Evolutionary conservation across 345 rosid species (phyloP).

Genomic region (Kandelia obovata): DNA sequence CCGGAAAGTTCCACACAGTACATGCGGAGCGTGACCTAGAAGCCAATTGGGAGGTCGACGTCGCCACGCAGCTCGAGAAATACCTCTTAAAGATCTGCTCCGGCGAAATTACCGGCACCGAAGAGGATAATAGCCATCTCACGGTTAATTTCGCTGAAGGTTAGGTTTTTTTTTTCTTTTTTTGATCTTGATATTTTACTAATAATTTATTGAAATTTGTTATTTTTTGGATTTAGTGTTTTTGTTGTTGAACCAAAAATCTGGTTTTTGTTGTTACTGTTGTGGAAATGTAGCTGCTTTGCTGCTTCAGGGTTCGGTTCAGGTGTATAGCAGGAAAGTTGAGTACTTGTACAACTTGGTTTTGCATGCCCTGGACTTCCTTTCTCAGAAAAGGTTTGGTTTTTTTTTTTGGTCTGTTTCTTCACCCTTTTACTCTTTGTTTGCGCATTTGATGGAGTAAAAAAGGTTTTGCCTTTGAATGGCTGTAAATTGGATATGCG

Average conservation of each 20-base stretch:
- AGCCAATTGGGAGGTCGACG: conserved; percentile 93
- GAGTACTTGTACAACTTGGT: conserved; percentile 92
- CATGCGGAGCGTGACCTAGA: conserved; percentile 84
- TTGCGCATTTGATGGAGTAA: not conserved
- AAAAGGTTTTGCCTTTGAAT: no score
- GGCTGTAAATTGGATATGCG: no score
- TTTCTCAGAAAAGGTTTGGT: conserved; percentile 68
- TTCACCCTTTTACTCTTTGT: not conserved
- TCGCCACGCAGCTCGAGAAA: conserved; percentile 79
- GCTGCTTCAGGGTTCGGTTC: conserved; percentile 95
- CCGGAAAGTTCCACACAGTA: conserved; percentile 48
- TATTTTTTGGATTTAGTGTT: not conserved
- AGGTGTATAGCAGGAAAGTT: conserved; percentile 94
- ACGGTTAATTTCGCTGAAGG: conserved; percentile 92
- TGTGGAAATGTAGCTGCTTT: conserved; percentile 74
- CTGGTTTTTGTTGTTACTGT: not conserved
- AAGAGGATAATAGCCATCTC: conserved; percentile 37
- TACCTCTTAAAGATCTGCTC: conserved; percentile 83
- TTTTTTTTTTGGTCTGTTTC: not conserved
- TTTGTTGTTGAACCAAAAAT: not conserved
- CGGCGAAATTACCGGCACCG: conserved; percentile 59
- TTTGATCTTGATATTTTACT: not conserved
- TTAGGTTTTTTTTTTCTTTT: conserved; percentile 20
- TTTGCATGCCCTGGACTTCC: conserved; percentile 87
- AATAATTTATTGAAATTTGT: not conserved